Evolutionary conservation across 192 early-diverging fungal species (phyloP), one percentile per base, ranked within the genome.

Genomic region (Backusella morwellensis): DNA sequence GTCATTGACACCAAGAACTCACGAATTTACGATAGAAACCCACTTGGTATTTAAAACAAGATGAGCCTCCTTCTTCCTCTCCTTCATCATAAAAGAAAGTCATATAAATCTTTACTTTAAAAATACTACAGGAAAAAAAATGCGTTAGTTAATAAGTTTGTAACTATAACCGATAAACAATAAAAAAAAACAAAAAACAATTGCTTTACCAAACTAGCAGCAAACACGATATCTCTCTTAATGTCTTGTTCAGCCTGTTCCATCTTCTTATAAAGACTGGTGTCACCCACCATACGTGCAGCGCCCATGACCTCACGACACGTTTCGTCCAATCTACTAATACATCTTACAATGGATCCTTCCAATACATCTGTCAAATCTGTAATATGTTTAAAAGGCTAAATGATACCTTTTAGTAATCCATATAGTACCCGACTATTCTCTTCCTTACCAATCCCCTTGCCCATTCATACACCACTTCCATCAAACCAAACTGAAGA

Each of bases 391-490:
- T 94, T 93, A 85, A 99, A 99, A 11, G 90, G 87, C 84, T 83
- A 66, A 32, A 32, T 32, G 32, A 32, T 32, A 32, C 32, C 0
- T 32, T 32, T 32, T 32, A 32, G 32, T 32, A 32, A 32, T 3
- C 32, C 32, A 32, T 32, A 32, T 32, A 32, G 32, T 3, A 0
- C 2, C 2, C 2, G 32, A 0, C 2, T 32, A 32, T 32, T 32
- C 32, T 32, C 32, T 32, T 38, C 19, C 70, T 77, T 83, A 85
- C 85, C 86, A 95, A 86, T 12, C 95, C 96, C n/a, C 90, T 84
- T 15, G 97, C 98, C 98, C 97, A 99, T 84, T 98, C 97, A 83
- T 99, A 97, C 1, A 97, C 96, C 6, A 96, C 98, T 83, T 99
- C 96, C 23, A 97, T 94, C 68, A 99, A 84, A 2, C 95, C 95